A percentile compares a stretch with the other conserved stretches of the same genome.
Conservation (phyloP, 495 filamentous ascomycete genomes). For the Halenospora varia region DNA sequence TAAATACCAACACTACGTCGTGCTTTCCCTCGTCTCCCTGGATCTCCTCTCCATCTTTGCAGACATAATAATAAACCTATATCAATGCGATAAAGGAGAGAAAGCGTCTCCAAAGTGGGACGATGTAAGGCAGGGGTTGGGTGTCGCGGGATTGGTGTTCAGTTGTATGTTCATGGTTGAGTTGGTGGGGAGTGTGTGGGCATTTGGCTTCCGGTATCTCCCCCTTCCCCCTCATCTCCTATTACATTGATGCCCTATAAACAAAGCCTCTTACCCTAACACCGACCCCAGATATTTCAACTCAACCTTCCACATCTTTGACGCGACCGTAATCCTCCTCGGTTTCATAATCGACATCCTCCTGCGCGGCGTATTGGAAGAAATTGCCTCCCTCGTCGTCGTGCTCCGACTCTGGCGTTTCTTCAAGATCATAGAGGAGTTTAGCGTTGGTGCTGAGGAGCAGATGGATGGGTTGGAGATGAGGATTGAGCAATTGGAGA, state of each 20-base stretch:
- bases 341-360: slow-evolving; percentile 57
- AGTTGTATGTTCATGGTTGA: slow-evolving; percentile 59
- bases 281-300: slow-evolving; percentile 65
- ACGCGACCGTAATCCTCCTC: slow-evolving; percentile 56
- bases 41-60: slow-evolving; percentile 57
- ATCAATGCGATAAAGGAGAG: slow-evolving; percentile 49
- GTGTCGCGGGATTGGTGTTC: slow-evolving; percentile 40
- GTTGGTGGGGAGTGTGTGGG: slow-evolving; percentile 49
- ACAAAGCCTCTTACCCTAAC: no score
- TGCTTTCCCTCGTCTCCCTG: slow-evolving; percentile 50
- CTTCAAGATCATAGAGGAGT: slow-evolving; percentile 64
- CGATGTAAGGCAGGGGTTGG: slow-evolving; percentile 22
- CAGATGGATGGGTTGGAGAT: slow-evolving; percentile 42
- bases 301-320: slow-evolving; percentile 59
- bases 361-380: slow-evolving; percentile 51
- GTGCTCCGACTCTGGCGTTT: slow-evolving; percentile 64
- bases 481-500: slow-evolving; percentile 38
- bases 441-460: slow-evolving; percentile 54
- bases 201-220: slow-evolving; percentile 50
- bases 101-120: slow-evolving; percentile 17
- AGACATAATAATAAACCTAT: slow-evolving; percentile 57
- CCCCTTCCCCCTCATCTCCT: slow-evolving; percentile 4
- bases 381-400: slow-evolving; percentile 59
- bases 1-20: slow-evolving; percentile 56
- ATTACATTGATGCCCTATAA: neutral